Conservation (phyloP, 2,329 filamentous ascomycete species). For the Colletotrichum tropicicola region DNA sequence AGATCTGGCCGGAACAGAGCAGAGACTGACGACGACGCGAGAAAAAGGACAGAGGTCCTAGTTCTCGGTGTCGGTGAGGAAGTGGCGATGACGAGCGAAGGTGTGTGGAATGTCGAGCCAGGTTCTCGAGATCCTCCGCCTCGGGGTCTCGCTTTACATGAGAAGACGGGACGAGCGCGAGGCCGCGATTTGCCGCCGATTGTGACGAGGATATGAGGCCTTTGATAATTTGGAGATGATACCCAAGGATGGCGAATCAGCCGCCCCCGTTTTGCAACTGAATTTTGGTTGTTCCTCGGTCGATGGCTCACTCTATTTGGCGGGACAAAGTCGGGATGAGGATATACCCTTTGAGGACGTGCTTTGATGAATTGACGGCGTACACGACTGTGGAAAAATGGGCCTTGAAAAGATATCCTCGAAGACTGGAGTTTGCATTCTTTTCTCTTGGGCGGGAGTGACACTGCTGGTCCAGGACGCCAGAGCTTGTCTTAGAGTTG, state of each 20-base stretch:
- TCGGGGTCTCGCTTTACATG: not conserved
- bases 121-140: not conserved
- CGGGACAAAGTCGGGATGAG: too few relatives aligned
- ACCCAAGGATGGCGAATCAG: not conserved
- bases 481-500: too few relatives aligned
- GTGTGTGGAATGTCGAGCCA: conserved; percentile 38
- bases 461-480: too few relatives aligned
- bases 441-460: too few relatives aligned
- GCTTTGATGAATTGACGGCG: too few relatives aligned
- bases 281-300: too few relatives aligned
- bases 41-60: conserved; percentile 48
- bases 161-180: not conserved
- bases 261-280: too few relatives aligned
- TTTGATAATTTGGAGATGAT: not conserved
- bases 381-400: too few relatives aligned
- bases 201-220: not conserved
- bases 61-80: conserved; percentile 53
- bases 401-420: too few relatives aligned
- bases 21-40: conserved; percentile 6
- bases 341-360: too few relatives aligned
- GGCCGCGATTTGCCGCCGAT: conserved; percentile 13
- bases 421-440: too few relatives aligned
- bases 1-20: not conserved
- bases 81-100: conserved; percentile 50
- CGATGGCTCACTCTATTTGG: too few relatives aligned